Evolutionary conservation across 1,284 basidiomycete genomes (phyloP).

Genomic region (Pseudozyma hubeiensis): DNA sequence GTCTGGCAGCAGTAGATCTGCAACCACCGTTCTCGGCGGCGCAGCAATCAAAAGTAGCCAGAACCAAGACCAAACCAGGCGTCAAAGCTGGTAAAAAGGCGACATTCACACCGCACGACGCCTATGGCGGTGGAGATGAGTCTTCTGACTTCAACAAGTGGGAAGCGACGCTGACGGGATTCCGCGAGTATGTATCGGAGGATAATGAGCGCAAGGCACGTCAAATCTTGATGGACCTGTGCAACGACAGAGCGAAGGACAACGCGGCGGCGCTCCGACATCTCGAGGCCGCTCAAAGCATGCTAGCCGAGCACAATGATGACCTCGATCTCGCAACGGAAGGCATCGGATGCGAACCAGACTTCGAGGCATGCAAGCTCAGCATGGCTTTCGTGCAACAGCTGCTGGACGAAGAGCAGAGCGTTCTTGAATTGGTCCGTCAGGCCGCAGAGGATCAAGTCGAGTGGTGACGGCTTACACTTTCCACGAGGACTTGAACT

Average conservation of each 20-base stretch:
- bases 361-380: slow-evolving; percentile 3
- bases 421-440: slow-evolving; percentile 31
- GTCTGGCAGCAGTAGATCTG: slow-evolving; percentile 48
- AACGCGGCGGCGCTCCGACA: slow-evolving; percentile 5
- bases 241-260: slow-evolving; percentile 4
- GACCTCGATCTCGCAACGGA: neutral
- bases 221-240: slow-evolving; percentile 10
- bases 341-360: slow-evolving; percentile 11
- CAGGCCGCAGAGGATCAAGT: slow-evolving; percentile 21
- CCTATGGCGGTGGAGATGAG: neutral
- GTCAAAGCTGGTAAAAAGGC: slow-evolving; percentile 27
- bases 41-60: slow-evolving; percentile 22
- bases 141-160: slow-evolving; percentile 28
- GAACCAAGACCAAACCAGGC: slow-evolving; percentile 13
- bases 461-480: slow-evolving; percentile 37
- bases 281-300: neutral
- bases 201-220: slow-evolving; percentile 46
- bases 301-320: neutral
- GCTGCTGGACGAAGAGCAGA: slow-evolving; percentile 45
- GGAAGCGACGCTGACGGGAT: slow-evolving; percentile 50
- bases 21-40: neutral
- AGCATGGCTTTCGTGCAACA: slow-evolving; percentile 37
- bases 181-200: slow-evolving; percentile 29
- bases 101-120: neutral
- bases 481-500: too few species aligned